A percentile compares a stretch with the other conserved stretches of the same genome.
Conservation (phyloP, 1,284 basidiomycete genomes). For the Tetrapyrgos nigripes region DNA sequence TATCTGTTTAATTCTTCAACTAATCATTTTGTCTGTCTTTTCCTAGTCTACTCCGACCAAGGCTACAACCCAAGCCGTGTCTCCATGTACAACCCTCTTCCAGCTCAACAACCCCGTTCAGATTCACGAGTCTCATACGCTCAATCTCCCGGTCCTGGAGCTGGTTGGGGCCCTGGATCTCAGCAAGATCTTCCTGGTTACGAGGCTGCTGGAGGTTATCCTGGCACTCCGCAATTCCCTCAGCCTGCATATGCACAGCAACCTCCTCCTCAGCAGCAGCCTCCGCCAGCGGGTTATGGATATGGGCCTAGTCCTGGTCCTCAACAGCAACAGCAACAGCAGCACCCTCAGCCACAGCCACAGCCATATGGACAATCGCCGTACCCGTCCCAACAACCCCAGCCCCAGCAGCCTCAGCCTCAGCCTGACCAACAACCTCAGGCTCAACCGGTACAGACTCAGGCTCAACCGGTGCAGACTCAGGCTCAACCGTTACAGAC, state of each 20-base stretch:
- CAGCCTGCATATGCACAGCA: constrained; percentile 18
- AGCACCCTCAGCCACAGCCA: constrained; percentile 20
- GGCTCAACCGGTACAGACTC: constrained; percentile 12
- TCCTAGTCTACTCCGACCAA: background rate
- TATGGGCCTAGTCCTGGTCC: constrained; percentile 7
- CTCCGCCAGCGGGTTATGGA: constrained; percentile 5
- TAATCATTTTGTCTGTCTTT: background rate
- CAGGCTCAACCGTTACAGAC: constrained; percentile 24
- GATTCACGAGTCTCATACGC: background rate
- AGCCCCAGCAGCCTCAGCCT: constrained; percentile 20
- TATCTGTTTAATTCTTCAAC: background rate
- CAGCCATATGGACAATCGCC: constrained; percentile 22
- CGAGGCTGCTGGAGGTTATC: constrained; percentile 18
- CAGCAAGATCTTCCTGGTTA: constrained; percentile 16
- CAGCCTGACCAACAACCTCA: constrained; percentile 13
- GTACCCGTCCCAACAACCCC: constrained; percentile 8
- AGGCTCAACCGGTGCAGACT: constrained; percentile 21
- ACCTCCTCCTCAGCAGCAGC: constrained; percentile 17
- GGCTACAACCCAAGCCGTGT: background rate
- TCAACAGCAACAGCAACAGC: constrained; percentile 22
- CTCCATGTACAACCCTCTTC: background rate
- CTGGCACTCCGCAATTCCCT: background rate
- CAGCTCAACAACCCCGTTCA: background rate
- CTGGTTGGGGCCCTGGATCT: background rate
- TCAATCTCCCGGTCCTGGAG: background rate